Evolutionary conservation across 352 stramenopile species (phyloP).

Genomic region (Phytophthora nicotianae): DNA sequence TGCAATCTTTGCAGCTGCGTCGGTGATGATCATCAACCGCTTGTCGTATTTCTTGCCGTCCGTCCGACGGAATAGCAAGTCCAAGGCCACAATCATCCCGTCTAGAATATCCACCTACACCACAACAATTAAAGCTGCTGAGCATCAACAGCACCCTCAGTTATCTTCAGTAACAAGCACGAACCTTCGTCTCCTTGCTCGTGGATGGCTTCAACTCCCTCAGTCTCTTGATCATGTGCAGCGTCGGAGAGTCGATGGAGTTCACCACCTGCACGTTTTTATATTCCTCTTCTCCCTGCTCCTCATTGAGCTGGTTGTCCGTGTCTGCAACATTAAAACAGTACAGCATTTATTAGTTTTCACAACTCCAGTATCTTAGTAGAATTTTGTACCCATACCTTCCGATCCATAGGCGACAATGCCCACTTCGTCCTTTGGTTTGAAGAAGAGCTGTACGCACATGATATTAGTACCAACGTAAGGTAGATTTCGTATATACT

Average conservation of each 20-base stretch:
- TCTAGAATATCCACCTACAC: slow-evolving; percentile 72
- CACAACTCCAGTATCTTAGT: not conserved
- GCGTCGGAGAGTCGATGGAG: slow-evolving; percentile 62
- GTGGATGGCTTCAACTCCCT: slow-evolving; percentile 37
- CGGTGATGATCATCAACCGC: slow-evolving; percentile 77
- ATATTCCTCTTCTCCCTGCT: slow-evolving; percentile 66
- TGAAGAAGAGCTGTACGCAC: slow-evolving; percentile 66
- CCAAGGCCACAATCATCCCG: slow-evolving; percentile 81
- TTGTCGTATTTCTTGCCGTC: slow-evolving; percentile 84
- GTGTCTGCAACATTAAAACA: slow-evolving; percentile 45
- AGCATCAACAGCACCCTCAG: not conserved
- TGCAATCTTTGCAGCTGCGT: slow-evolving; percentile 64
- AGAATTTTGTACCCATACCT: slow-evolving; percentile 18
- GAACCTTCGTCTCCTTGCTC: slow-evolving; percentile 36
- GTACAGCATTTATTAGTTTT: not conserved
- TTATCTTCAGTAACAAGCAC: not conserved
- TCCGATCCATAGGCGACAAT: slow-evolving; percentile 78
- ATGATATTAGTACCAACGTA: not conserved
- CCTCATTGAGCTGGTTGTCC: slow-evolving; percentile 79
- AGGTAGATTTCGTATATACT: not conserved
- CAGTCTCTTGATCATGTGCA: slow-evolving; percentile 67
- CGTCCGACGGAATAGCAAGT: slow-evolving; percentile 76
- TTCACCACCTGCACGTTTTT: slow-evolving; percentile 66
- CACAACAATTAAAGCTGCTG: not conserved
- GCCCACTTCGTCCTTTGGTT: slow-evolving; percentile 79